Conservation (phyloP, 1,284 basidiomycete genomes). For the Boletellus deceptivus region DNA sequence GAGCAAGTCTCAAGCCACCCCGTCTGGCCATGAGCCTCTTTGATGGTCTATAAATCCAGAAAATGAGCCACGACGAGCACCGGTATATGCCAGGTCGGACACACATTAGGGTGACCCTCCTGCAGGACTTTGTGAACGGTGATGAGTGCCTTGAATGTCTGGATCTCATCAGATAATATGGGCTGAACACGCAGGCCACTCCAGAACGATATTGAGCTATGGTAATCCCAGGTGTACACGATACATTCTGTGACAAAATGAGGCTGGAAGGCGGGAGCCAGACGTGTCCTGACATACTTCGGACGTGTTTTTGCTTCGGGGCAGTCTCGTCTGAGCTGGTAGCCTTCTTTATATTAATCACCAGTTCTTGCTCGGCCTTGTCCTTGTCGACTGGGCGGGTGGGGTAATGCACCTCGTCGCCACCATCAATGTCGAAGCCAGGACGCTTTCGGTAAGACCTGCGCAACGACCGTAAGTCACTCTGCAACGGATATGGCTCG, state of each 20-base stretch:
- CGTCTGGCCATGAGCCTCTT: slow-evolving; percentile 94
- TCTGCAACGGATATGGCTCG: not conserved
- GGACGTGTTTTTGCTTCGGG: slow-evolving; percentile 95
- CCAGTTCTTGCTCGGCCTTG: slow-evolving; percentile 90
- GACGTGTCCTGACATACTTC: slow-evolving; percentile 61
- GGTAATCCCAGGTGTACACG: slow-evolving; percentile 98
- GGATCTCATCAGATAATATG: slow-evolving; percentile 91
- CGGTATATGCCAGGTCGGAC: slow-evolving; percentile 26
- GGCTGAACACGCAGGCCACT: slow-evolving; percentile 92
- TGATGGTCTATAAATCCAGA: slow-evolving; percentile 66
- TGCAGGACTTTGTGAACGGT: slow-evolving; percentile 95
- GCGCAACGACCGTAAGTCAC: slow-evolving; percentile 23
- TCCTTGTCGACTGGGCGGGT: slow-evolving; percentile 96
- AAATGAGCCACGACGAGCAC: slow-evolving; percentile 12
- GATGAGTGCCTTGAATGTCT: slow-evolving; percentile 95
- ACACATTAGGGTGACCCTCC: slow-evolving; percentile 89
- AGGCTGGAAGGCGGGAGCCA: slow-evolving; percentile 10
- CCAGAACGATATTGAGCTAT: slow-evolving; percentile 97
- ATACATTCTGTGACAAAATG: slow-evolving; percentile 72
- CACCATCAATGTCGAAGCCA: slow-evolving; percentile 64
- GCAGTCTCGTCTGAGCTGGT: slow-evolving; percentile 91
- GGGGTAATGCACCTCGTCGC: slow-evolving; percentile 82
- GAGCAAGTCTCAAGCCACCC: slow-evolving; percentile 96
- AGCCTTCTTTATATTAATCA: slow-evolving; percentile 94
- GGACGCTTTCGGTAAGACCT: slow-evolving; percentile 38